A percentile compares a stretch with the other conserved stretches of the same genome.
Conservation (phyloP, 768 basidiomycete species). For the Myochromella boudieri region DNA sequence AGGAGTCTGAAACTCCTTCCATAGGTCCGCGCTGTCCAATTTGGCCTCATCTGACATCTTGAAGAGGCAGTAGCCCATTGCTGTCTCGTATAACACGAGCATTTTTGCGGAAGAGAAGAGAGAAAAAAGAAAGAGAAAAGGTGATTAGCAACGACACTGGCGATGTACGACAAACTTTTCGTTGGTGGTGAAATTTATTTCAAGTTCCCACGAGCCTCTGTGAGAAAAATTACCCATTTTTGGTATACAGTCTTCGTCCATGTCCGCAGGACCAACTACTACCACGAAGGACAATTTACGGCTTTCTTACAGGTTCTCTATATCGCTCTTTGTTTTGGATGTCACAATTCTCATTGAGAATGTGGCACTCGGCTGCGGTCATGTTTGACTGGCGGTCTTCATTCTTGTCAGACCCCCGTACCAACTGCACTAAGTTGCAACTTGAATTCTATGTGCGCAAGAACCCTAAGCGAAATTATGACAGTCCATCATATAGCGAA, state of each 20-base stretch:
- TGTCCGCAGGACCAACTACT: no score
- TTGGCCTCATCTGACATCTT: slow-evolving; percentile 90
- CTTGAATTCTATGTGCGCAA: no score
- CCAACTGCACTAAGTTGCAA: no score
- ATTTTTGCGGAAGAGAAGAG: slow-evolving; percentile 43
- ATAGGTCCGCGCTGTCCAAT: slow-evolving; percentile 80
- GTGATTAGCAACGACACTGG: neutral
- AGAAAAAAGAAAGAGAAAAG: neutral
- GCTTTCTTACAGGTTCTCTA: no score
- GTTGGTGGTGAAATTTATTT: slow-evolving; percentile 23
- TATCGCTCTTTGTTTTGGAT: no score
- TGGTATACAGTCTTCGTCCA: no score
- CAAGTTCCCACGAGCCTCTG: slow-evolving; percentile 26
- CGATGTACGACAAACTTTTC: slow-evolving; percentile 10
- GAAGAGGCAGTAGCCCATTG: slow-evolving; percentile 97
- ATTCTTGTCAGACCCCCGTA: no score
- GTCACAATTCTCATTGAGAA: no score
- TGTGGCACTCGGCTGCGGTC: no score
- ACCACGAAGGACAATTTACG: no score
- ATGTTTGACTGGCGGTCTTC: no score
- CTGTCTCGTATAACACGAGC: slow-evolving; percentile 96
- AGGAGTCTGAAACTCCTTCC: slow-evolving; percentile 91
- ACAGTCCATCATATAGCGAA: neutral
- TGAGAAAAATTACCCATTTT: slow-evolving; percentile 25
- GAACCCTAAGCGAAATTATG: neutral